phyloP scores from a whole-genome alignment of 257 asterid species.

The Penstemon barbatus region DNA sequence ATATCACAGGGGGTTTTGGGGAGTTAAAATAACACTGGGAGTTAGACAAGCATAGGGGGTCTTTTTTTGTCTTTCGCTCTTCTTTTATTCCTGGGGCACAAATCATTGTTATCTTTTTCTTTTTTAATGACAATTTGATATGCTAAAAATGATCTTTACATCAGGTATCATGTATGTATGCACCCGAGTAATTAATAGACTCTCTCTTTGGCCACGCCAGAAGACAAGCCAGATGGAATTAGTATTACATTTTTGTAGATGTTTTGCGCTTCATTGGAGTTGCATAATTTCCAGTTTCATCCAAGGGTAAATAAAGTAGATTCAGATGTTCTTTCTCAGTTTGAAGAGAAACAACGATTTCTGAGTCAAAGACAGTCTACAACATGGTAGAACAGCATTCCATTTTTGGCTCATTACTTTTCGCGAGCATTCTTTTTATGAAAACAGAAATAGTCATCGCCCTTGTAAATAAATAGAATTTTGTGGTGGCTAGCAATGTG shows the following conservation, averaged over 20 bases:
- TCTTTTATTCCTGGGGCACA: not conserved
- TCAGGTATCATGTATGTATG: conserved; percentile 12
- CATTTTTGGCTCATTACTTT: no score
- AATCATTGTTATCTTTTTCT: not conserved
- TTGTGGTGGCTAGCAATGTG: no score
- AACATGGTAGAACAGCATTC: no score
- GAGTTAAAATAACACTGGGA: no score
- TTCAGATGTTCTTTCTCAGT: conserved; percentile 9
- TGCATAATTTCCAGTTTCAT: conserved; percentile 12
- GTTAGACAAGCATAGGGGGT: no score
- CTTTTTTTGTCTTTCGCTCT: no score
- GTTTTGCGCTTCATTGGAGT: conserved; percentile 10
- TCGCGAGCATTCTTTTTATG: no score
- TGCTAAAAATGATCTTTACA: conserved; percentile 1
- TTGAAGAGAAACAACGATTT: not conserved
- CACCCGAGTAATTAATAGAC: conserved; percentile 14
- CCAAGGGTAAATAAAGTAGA: conserved; percentile 13
- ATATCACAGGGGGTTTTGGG: no score
- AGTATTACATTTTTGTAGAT: not conserved
- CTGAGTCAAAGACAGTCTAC: no score
- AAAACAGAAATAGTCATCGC: no score
- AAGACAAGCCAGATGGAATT: conserved; percentile 13
- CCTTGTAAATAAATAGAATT: no score
- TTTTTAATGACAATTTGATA: not conserved
- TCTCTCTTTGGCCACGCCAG: not conserved